These are phyloP conservation scores for Panicum virgatum DNA, from an alignment of 202 grass and related monocot species.

Conservation along the genomic window DNA sequence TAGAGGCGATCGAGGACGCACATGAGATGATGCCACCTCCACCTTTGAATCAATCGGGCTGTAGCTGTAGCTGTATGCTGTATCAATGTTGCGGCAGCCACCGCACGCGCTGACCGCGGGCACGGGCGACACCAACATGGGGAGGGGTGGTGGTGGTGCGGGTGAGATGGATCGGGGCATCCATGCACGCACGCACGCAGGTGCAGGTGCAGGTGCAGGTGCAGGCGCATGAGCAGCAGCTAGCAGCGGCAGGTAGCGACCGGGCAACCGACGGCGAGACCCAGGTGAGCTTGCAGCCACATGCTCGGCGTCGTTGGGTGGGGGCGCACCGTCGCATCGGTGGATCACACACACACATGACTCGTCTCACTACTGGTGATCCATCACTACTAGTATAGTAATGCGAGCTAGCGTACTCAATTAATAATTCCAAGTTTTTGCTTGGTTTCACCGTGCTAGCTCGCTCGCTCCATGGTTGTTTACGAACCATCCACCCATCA, in stretches of 20 bases:
- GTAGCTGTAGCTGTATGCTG: not conserved
- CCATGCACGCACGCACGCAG: not conserved
- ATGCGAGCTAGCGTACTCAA: not conserved
- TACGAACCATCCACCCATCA: slow-evolving; percentile 26
- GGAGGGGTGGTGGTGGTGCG: not conserved
- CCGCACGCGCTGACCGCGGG: slow-evolving; percentile 6
- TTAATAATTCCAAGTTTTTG: not conserved
- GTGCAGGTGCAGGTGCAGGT: not conserved
- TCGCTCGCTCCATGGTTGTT: not conserved
- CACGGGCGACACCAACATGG: not conserved
- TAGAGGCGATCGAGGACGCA: slow-evolving; percentile 16
- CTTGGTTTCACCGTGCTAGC: not conserved
- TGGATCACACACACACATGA: not conserved
- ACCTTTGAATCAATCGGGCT: not conserved
- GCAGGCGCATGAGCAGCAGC: slow-evolving; percentile 19
- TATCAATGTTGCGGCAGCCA: slow-evolving; percentile 30
- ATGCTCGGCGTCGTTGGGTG: slow-evolving; percentile 15
- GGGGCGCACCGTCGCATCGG: not conserved
- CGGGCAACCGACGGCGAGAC: slow-evolving; percentile 23
- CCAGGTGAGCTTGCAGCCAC: slow-evolving; percentile 48
- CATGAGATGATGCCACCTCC: slow-evolving; percentile 38
- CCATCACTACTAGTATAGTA: not conserved
- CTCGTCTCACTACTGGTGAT: not conserved
- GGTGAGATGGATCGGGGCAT: slow-evolving; percentile 7
- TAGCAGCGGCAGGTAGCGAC: slow-evolving; percentile 39